phyloP scores from a whole-genome alignment of 2,329 filamentous ascomycete genomes.

The Venturiaceae sp. region DNA sequence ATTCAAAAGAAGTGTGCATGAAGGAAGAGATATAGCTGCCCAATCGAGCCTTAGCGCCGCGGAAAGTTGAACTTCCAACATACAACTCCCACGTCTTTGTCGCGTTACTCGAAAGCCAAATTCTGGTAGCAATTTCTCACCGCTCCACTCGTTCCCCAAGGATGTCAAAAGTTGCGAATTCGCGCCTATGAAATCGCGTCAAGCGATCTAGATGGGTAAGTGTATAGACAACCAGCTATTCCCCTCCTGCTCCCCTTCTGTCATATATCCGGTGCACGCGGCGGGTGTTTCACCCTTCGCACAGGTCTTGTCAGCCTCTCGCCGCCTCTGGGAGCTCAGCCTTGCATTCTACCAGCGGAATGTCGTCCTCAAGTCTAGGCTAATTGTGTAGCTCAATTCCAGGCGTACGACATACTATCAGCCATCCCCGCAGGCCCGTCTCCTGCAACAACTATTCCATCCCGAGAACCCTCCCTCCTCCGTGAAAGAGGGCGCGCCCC shows the following conservation, averaged over 20 bases:
- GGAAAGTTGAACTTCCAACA: neutral
- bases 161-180: neutral
- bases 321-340: neutral
- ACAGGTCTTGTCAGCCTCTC: neutral
- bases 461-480: constrained; percentile 32
- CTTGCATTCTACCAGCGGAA: neutral
- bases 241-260: neutral
- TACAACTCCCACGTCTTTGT: neutral
- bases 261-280: neutral
- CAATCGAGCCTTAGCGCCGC: neutral
- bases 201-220: neutral
- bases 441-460: constrained; percentile 18
- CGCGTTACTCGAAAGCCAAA: no score
- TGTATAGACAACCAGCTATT: neutral
- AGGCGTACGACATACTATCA: constrained; percentile 8
- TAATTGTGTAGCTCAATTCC: neutral
- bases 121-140: neutral
- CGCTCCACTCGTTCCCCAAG: neutral
- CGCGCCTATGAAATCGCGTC: neutral
- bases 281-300: neutral
- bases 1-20: neutral
- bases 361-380: neutral
- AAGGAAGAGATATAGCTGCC: neutral
- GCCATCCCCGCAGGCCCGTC: constrained; percentile 13
- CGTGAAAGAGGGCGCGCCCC: constrained; percentile 22